Base-by-base conservation (phyloP, 352 stramenopile species). In the Globisporangium solare region DNA sequence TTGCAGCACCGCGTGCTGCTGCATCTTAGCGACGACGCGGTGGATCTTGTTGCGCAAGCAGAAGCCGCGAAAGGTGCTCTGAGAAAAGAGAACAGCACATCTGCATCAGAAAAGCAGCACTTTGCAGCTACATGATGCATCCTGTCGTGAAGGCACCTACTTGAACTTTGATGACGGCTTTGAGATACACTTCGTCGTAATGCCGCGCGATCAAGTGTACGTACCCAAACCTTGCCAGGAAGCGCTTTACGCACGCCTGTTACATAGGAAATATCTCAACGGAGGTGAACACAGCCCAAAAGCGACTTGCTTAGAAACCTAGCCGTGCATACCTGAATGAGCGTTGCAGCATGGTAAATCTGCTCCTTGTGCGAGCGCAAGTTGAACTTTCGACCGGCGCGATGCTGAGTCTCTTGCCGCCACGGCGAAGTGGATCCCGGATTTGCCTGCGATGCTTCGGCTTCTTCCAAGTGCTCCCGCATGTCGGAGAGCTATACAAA, bases 101-200 rank as follows among this genome's bases (percentile, higher is more conserved):
- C 39, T 43, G 24, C 17, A 12, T 51, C 8, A 51, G n/a, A n/a
- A 50, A 35, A 10, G 6, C 27, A 3, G 10, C 5, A 1, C 27
- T 10, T 10, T 35, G 5, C 7, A 35, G 27, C 7, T 6, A 35
- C 27, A 10, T 35, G 10, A 35, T 35, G 10, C 6, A 35, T 35
- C 27, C 27, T 35, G 10, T 35, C 27, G 27, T 35, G 5, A 6
- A 35, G 7, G 27, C 37, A 45, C 31, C 22, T 57, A 85, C 76
- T 69, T 89, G 79, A 39, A 88, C 75, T 17, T 66, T 68, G 31
- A 83, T 57, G 47, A 76, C 55, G 8, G 76, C 71, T 17, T 52
- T 17, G 8, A 81, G 41, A 22, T 73, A 71, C 10, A 66, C 41
- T 47, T 86, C 76, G 32, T 87, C 77, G 18, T 71, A 56, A 57